Base-by-base conservation (phyloP, 805 yeast species). In the Clavispora fructus region DNA sequence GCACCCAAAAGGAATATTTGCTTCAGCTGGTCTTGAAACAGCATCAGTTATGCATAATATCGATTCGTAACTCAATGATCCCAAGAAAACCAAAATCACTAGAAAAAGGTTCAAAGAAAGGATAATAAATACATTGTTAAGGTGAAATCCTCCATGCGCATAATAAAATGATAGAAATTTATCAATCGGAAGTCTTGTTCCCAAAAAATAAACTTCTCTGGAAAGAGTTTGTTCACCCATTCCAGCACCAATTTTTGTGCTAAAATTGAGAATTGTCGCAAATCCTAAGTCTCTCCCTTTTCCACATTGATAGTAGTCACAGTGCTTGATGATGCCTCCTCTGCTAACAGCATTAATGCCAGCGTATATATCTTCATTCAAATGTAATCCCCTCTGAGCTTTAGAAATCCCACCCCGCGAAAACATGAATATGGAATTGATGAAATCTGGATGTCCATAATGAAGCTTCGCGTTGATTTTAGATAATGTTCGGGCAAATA, bases 171-270 rank as follows among this genome's bases (percentile, higher is more conserved):
- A 88, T 43, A 92, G 67, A 68, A 92, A 91, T 41, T 97, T 68
- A 62, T 92, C 97, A 39, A 91, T 74, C 2, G 97, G 96, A 45
- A 92, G 70, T 56, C 83, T 88, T 2, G 96, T 88, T 1, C 98
- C 97, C 49, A 92, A 65, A 64, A 87, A 89, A 63, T 84, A 92
- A 65, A 91, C 89, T 59, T 92, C 98, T 58, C 98, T 77, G 6
- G 96, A 88, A 30, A 92, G 68, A 64, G 91, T 78, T 64, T 92
- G 98, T 62, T 92, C 98, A 8, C 98, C 98, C 98, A 92, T 92
- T 42, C 98, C 98, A 38, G 96, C 94, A 3, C 98, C 98, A 61
- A 92, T 91, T 68, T 92, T 92, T 2, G 96, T 85, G 0, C 97
- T 92, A 70, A 92, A 92, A 61, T 91, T 92, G 55, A 92, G 72